These are phyloP conservation scores for Phoma sp. DNA, from an alignment of 2,329 filamentous ascomycete genomes.

Conservation along the genomic window DNA sequence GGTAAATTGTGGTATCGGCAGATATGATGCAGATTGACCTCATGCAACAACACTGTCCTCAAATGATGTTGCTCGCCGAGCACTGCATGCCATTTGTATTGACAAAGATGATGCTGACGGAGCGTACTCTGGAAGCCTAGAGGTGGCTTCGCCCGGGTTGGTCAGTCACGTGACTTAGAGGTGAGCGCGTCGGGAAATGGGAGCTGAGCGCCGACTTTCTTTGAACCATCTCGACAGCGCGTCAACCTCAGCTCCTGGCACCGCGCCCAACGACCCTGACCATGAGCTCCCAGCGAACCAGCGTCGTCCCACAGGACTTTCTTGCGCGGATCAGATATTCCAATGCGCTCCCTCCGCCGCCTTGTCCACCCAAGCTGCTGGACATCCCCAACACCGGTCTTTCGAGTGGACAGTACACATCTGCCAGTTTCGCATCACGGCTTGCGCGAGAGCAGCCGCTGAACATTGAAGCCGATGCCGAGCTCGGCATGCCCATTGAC, in stretches of 20 bases:
- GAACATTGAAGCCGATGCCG: constrained; percentile 96
- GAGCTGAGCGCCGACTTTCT: constrained; percentile 35
- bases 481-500: constrained; percentile 96
- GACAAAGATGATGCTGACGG: too few relatives aligned
- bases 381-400: constrained; percentile 95
- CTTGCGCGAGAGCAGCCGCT: constrained; percentile 89
- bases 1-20: too few relatives aligned
- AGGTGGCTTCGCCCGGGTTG: constrained; percentile 7
- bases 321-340: constrained; percentile 95
- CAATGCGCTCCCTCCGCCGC: constrained; percentile 92
- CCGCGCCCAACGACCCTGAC: constrained; percentile 11
- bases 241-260: constrained; percentile 10
- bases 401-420: constrained; percentile 84
- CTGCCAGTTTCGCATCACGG: constrained; percentile 85
- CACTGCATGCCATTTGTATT: too few relatives aligned
- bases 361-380: constrained; percentile 93
- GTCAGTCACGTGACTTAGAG: constrained; percentile 11
- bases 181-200: constrained; percentile 27
- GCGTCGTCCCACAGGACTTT: constrained; percentile 83
- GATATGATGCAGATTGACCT: too few relatives aligned
- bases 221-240: constrained; percentile 24
- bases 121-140: too few relatives aligned
- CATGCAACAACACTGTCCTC: too few relatives aligned
- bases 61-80: too few relatives aligned
- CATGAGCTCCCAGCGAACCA: constrained; percentile 36